These are phyloP conservation scores for Tetracladium maxilliforme DNA, from an alignment of 2,329 filamentous ascomycete genomes.

Conservation along the genomic window DNA sequence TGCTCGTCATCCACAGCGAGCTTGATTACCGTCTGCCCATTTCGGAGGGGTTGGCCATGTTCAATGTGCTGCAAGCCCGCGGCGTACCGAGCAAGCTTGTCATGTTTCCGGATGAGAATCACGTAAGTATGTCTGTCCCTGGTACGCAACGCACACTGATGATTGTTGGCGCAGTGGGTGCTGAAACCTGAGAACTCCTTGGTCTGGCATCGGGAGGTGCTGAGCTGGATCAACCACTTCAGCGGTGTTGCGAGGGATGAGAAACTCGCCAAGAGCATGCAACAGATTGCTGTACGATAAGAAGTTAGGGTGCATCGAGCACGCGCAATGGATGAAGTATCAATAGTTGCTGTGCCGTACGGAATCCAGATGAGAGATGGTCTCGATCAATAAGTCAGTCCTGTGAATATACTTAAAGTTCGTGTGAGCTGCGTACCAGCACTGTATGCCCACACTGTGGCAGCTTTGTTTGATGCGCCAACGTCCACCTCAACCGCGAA, in stretches of 20 bases:
- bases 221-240: conserved; percentile 58
- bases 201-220: conserved; percentile 73
- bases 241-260: conserved; percentile 20
- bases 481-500: too few relatives aligned
- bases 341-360: too few relatives aligned
- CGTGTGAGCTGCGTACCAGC: too few relatives aligned
- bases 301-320: too few relatives aligned
- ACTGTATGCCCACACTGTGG: too few relatives aligned
- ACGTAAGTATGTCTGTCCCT: conserved; percentile 12
- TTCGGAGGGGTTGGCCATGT: conserved; percentile 54
- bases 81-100: conserved; percentile 46
- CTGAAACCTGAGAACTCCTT: conserved; percentile 79
- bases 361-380: too few relatives aligned
- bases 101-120: conserved; percentile 54
- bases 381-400: too few relatives aligned
- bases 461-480: too few relatives aligned
- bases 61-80: conserved; percentile 43
- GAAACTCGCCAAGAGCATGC: background rate
- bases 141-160: too few relatives aligned
- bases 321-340: too few relatives aligned
- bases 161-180: conserved; percentile 47
- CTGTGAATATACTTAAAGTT: too few relatives aligned
- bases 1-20: conserved; percentile 78
- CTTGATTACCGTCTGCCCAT: conserved; percentile 78
- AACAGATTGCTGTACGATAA: too few relatives aligned